Percentiles rank a stretch among this genome's conserved stretches.
Conservation (phyloP, 768 basidiomycete species). For the Boletellus emodensis region DNA sequence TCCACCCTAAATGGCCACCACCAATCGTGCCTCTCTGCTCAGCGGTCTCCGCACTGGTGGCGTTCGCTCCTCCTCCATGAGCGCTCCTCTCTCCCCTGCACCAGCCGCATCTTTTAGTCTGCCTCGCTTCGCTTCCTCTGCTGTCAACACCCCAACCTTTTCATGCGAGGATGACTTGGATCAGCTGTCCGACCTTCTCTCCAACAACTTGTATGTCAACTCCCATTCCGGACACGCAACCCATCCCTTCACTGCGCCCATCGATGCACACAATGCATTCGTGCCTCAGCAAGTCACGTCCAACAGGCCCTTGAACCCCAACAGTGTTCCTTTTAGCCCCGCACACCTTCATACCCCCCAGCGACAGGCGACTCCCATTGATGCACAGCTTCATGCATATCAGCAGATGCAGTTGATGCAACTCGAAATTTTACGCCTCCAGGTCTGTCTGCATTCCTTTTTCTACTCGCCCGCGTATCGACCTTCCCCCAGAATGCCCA, state of each 20-base stretch:
- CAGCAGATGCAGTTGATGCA: slow-evolving; percentile 81
- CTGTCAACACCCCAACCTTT: slow-evolving; percentile 43
- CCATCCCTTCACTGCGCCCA: slow-evolving; percentile 64
- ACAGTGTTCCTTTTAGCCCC: slow-evolving; percentile 47
- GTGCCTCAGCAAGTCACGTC: slow-evolving; percentile 56
- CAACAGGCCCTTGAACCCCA: slow-evolving; percentile 49
- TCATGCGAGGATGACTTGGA: slow-evolving; percentile 56
- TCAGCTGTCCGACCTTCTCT: slow-evolving; percentile 54
- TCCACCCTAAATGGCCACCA: slow-evolving; percentile 37
- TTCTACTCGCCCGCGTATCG: slow-evolving; percentile 4
- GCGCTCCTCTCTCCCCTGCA: slow-evolving; percentile 65
- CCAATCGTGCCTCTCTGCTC: slow-evolving; percentile 78
- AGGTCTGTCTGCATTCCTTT: slow-evolving; percentile 44
- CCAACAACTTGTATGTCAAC: slow-evolving; percentile 49
- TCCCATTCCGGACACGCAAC: slow-evolving; percentile 30
- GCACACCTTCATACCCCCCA: slow-evolving; percentile 38
- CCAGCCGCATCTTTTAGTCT: slow-evolving; percentile 60
- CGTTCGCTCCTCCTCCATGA: slow-evolving; percentile 67
- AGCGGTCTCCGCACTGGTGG: slow-evolving; percentile 87
- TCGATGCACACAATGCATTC: slow-evolving; percentile 68
- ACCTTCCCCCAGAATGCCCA: slow-evolving; percentile 50
- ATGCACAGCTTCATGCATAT: slow-evolving; percentile 58
- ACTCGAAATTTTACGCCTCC: slow-evolving; percentile 75
- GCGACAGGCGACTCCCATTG: slow-evolving; percentile 35
- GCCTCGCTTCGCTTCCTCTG: slow-evolving; percentile 46